Evolutionary conservation across 2,329 filamentous ascomycete genomes (phyloP).

Genomic region (Sclerotinia nivalis): DNA sequence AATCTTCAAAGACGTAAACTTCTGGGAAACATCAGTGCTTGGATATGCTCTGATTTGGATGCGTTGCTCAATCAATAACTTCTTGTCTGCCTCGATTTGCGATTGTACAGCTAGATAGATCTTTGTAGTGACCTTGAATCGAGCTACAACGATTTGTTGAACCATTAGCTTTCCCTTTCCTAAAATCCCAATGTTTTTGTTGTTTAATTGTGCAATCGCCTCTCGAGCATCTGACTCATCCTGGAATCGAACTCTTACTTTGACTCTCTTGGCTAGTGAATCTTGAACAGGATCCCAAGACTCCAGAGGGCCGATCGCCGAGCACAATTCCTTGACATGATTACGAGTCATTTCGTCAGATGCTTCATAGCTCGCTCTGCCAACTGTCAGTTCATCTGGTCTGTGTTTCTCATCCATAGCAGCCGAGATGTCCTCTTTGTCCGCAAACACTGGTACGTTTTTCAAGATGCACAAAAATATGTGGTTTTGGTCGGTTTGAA

Average conservation of each 20-base stretch:
- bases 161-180: conserved; percentile 43
- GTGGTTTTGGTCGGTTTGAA: neutral
- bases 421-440: neutral
- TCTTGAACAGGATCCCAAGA: neutral
- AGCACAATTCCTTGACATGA: neutral
- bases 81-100: conserved; percentile 36
- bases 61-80: conserved; percentile 41
- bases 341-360: neutral
- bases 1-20: conserved; percentile 44
- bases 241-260: conserved; percentile 45
- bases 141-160: conserved; percentile 43
- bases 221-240: conserved; percentile 44
- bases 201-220: conserved; percentile 42
- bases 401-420: neutral
- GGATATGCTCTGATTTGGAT: conserved; percentile 38
- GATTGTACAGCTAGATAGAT: conserved; percentile 42
- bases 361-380: neutral
- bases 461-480: neutral
- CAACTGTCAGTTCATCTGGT: neutral
- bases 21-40: conserved; percentile 30
- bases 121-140: conserved; percentile 43
- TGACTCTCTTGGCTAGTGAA: conserved; percentile 31
- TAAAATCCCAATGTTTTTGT: conserved; percentile 40
- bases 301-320: neutral
- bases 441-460: neutral